Evolutionary conservation across 1,284 basidiomycete genomes (phyloP).

Genomic region (Fomes fomentarius): DNA sequence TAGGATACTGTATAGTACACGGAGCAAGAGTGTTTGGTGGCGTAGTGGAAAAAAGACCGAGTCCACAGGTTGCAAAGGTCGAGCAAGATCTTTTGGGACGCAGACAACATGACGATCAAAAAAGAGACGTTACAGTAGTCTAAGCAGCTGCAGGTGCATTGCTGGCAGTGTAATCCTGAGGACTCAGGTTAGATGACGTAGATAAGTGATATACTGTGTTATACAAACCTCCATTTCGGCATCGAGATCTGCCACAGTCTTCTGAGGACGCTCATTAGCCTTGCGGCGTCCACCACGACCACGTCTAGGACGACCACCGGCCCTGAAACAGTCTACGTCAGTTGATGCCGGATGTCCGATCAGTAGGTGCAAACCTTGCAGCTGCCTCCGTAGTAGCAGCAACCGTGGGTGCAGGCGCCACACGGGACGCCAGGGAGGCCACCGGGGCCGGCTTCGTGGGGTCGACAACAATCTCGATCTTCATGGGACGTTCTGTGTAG

Average conservation of each 20-base stretch:
- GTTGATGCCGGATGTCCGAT: background rate
- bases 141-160: slow-evolving; percentile 39
- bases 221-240: slow-evolving; percentile 92
- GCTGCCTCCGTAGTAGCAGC: slow-evolving; percentile 35
- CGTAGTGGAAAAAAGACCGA: slow-evolving; percentile 1
- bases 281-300: slow-evolving; percentile 63
- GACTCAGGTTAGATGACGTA: background rate
- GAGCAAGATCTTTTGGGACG: background rate
- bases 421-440: slow-evolving; percentile 67
- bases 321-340: slow-evolving; percentile 18
- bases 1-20: slow-evolving; percentile 25
- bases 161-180: slow-evolving; percentile 71
- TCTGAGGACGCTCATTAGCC: slow-evolving; percentile 63
- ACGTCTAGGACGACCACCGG: slow-evolving; percentile 48
- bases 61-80: slow-evolving; percentile 7
- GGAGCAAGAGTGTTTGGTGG: background rate
- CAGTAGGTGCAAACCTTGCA: slow-evolving; percentile 47
- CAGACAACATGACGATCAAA: background rate
- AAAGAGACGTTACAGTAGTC: background rate
- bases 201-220: slow-evolving; percentile 23
- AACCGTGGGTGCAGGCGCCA: slow-evolving; percentile 60
- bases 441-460: slow-evolving; percentile 72
- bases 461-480: slow-evolving; percentile 96
- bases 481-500: slow-evolving; percentile 90
- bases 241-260: slow-evolving; percentile 76